phyloP scores from a whole-genome alignment of 2,329 filamentous ascomycete genomes.

The Aspergillus pseudoviridinutans region DNA sequence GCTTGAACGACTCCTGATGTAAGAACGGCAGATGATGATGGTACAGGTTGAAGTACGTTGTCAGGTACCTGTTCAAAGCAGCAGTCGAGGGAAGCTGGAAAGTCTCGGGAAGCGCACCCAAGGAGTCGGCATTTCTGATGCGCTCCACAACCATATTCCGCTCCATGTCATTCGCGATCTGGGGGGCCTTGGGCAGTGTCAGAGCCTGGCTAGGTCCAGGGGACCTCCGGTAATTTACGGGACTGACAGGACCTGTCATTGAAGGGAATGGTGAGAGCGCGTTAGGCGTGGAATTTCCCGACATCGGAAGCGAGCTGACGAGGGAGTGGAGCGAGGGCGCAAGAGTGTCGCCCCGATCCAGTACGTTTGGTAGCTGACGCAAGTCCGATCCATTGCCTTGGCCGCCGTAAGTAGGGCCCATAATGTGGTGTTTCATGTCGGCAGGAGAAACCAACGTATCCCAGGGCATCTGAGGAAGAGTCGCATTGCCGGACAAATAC shows the following conservation, averaged over 20 bases:
- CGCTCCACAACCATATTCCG: conserved; percentile 80
- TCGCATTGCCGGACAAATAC: conserved; percentile 74
- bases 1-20: conserved; percentile 85
- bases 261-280: conserved; percentile 69
- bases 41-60: conserved; percentile 95
- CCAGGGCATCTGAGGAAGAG: conserved; percentile 85
- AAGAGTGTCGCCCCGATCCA: conserved; percentile 62
- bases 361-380: conserved; percentile 65
- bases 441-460: conserved; percentile 75
- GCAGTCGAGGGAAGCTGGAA: conserved; percentile 80
- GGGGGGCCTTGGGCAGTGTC: conserved; percentile 68
- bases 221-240: conserved; percentile 66
- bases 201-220: conserved; percentile 64
- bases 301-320: conserved; percentile 66
- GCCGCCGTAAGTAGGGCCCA: conserved; percentile 62
- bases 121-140: conserved; percentile 74
- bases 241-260: conserved; percentile 64
- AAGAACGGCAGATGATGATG: conserved; percentile 96
- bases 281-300: conserved; percentile 65
- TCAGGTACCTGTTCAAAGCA: conserved; percentile 84
- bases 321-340: conserved; percentile 67
- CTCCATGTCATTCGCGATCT: conserved; percentile 79
- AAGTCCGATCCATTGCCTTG: conserved; percentile 57
- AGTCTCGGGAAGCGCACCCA: conserved; percentile 78
- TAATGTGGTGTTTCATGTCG: conserved; percentile 72